A percentile compares a stretch with the other conserved stretches of the same genome.
Evolutionary conservation across 2,329 filamentous ascomycete genomes (phyloP).

Genomic region (Alternaria alternata): DNA sequence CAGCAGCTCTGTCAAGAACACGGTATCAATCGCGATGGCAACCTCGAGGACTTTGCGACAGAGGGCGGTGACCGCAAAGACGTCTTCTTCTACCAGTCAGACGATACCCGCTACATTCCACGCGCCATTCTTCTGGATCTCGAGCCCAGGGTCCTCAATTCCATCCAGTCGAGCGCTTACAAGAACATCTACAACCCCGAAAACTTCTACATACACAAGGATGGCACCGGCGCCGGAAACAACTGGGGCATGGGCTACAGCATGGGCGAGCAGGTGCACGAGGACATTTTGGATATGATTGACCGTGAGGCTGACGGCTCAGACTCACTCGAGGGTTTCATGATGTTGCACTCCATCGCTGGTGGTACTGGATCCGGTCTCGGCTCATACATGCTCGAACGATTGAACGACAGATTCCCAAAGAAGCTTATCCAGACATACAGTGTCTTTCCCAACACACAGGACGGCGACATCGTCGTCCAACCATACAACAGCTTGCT

Average conservation of each 20-base stretch:
- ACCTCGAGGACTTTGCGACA: slow-evolving; percentile 96
- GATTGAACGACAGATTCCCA: slow-evolving; percentile 95
- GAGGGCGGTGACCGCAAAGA: slow-evolving; percentile 98
- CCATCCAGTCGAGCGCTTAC: slow-evolving; percentile 92
- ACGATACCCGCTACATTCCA: slow-evolving; percentile 98
- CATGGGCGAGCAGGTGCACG: slow-evolving; percentile 87
- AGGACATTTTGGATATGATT: slow-evolving; percentile 99
- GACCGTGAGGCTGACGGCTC: slow-evolving; percentile 97
- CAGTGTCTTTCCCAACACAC: slow-evolving; percentile 95
- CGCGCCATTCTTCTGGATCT: slow-evolving; percentile 94
- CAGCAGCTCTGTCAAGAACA: slow-evolving; percentile 98
- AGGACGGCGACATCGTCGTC: slow-evolving; percentile 90
- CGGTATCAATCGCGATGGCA: slow-evolving; percentile 96
- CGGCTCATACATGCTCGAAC: slow-evolving; percentile 91
- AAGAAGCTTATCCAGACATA: slow-evolving; percentile 99
- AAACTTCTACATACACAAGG: slow-evolving; percentile 97
- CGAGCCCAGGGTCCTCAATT: slow-evolving; percentile 90
- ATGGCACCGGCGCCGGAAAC: slow-evolving; percentile 92
- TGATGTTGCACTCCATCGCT: slow-evolving; percentile 98
- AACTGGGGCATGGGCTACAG: slow-evolving; percentile 99
- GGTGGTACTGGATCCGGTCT: slow-evolving; percentile 96
- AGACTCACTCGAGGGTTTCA: slow-evolving; percentile 97
- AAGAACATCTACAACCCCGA: slow-evolving; percentile 99
- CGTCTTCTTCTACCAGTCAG: slow-evolving; percentile 98
- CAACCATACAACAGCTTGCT: slow-evolving; percentile 98